Evolutionary conservation across 2,329 filamentous ascomycete genomes (phyloP).

Genomic region (Hypoxylon sp.): DNA sequence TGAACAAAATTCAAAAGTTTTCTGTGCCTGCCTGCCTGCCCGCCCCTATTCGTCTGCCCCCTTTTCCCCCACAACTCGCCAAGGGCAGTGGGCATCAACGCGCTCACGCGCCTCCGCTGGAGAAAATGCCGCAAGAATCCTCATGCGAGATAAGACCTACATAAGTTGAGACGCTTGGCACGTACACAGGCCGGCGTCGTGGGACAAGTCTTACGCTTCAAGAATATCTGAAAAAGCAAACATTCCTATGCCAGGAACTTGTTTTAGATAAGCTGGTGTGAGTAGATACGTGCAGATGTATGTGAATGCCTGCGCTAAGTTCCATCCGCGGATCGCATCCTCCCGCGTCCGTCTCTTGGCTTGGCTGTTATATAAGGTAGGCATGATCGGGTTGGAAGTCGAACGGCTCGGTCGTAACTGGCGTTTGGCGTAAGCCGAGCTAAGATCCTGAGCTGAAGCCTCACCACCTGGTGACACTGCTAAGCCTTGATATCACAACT

Average conservation of each 20-base stretch:
- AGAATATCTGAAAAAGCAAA: not conserved
- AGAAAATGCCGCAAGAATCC: slow-evolving; percentile 35
- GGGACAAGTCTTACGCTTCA: not conserved
- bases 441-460: slow-evolving; percentile 8
- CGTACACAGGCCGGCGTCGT: slow-evolving; percentile 1
- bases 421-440: slow-evolving; percentile 9
- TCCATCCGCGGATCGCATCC: not conserved
- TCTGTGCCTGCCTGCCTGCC: slow-evolving; percentile 4
- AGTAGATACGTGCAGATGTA: not conserved
- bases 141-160: slow-evolving; percentile 25
- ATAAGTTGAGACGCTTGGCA: slow-evolving; percentile 11
- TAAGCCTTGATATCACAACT: not conserved
- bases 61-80: slow-evolving; percentile 11
- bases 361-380: not conserved
- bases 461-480: not conserved
- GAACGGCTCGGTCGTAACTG: not conserved
- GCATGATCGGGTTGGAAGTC: not conserved
- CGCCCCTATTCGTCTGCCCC: slow-evolving; percentile 3
- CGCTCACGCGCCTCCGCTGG: not conserved
- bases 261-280: not conserved
- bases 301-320: not conserved
- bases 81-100: not conserved
- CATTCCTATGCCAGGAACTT: not conserved
- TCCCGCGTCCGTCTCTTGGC: not conserved
- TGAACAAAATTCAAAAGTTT: not conserved